Evolutionary conservation across 1,284 basidiomycete species (phyloP), one percentile per base, ranked within the genome.

Genomic region (Mycena sp.): DNA sequence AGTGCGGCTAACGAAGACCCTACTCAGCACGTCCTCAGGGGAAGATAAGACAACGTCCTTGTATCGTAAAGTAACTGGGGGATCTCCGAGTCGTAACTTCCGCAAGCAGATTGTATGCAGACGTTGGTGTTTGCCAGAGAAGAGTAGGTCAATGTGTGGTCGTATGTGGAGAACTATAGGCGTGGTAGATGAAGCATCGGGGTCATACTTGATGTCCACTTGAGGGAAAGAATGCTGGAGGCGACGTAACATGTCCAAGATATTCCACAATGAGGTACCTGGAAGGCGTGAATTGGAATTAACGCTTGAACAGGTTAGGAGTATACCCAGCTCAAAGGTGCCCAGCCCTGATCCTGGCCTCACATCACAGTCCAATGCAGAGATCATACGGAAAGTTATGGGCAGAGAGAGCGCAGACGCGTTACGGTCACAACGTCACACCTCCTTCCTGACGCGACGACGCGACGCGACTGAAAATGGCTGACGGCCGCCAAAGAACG

Each of bases 191-290:
- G 87, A 83, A 49, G 86, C 78, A 68, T 93, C 90, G 11, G 87
- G 84, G 73, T 96, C 93, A 74, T 90, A 95, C 74, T 93, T 93
- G 69, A 96, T 80, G 66, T 95, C 92, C 45, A 95, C 85, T 70
- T 92, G 90, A 40, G 93, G 93, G 67, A 92, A 95, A 51, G 83
- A 75, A 69, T 90, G 84, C 54, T 86, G 87, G 25, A 86, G 78
- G 37, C 81, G 75, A 43, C 89, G 83, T 6, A 96, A 79, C 40
- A 85, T 77, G 69, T 94, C 91, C 51, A 96, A 81, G 14, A 94
- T 81, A 29, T 86, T 86, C 93, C 94, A 96, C 6, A 96, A 80
- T 0, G 92, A 93, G 49, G 89, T 82, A 38, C 94, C 94, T 93
- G 28, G 51, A 40, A 35, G 57, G 63, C 45, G 9, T 46, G 55